A percentile compares a stretch with the other conserved stretches of the same genome.
phyloP scores from a whole-genome alignment of 768 basidiomycete genomes.

The Hydnomerulius pinastri region DNA sequence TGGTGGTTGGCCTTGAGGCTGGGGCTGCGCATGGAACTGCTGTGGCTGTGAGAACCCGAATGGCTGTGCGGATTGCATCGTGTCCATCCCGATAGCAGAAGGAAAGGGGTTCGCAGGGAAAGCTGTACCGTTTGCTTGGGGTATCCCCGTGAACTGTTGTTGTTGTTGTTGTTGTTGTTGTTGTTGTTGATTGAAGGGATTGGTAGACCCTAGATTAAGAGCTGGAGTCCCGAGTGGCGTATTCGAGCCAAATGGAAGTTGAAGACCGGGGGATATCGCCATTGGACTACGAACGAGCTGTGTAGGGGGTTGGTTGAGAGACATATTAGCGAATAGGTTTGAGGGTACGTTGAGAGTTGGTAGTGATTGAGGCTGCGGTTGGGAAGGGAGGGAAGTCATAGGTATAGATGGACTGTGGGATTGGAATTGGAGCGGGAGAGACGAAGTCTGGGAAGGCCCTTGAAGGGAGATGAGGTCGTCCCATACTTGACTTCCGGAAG shows the following conservation, averaged over 20 bases:
- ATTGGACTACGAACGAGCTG: conserved; percentile 6
- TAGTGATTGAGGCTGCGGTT: conserved; percentile 16
- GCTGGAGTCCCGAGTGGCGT: conserved; percentile 15
- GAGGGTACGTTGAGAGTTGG: not conserved
- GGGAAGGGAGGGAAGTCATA: conserved; percentile 12
- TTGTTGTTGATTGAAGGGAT: conserved; percentile 24
- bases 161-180: too few species aligned
- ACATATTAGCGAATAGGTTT: conserved; percentile 24
- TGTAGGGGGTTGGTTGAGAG: conserved; percentile 4
- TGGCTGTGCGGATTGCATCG: conserved; percentile 7
- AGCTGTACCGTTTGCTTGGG: not conserved
- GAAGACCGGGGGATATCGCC: conserved; percentile 1
- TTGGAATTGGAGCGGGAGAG: conserved; percentile 49
- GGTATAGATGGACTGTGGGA: not conserved
- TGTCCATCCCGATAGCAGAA: conserved; percentile 3
- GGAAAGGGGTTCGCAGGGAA: conserved; percentile 19
- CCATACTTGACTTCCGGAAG: conserved; percentile 49
- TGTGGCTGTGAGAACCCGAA: not conserved
- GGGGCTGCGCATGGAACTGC: conserved; percentile 1
- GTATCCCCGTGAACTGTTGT: not conserved
- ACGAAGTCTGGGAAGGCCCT: conserved; percentile 36
- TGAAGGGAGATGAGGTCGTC: conserved; percentile 56
- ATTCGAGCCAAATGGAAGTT: conserved; percentile 7
- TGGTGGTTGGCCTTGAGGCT: not conserved
- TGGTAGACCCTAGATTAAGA: conserved; percentile 11